phyloP scores from a whole-genome alignment of 2,329 filamentous ascomycete species.

The Aspergillus piperis region DNA sequence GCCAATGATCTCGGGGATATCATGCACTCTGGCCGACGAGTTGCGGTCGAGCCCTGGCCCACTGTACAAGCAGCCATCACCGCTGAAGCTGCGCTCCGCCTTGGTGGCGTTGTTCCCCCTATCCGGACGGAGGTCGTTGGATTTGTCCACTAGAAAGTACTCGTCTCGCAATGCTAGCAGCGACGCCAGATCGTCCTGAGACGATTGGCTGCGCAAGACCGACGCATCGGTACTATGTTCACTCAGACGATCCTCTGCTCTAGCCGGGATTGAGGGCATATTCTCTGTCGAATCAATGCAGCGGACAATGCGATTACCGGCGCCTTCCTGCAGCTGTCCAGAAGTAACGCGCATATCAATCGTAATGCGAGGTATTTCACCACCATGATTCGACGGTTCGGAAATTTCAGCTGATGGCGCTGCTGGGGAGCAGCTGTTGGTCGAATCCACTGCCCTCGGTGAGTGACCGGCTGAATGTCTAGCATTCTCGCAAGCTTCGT shows the following conservation, averaged over 20 bases:
- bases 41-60: slow-evolving; percentile 23
- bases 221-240: slow-evolving; percentile 22
- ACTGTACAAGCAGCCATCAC: slow-evolving; percentile 25
- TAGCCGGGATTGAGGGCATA: background rate
- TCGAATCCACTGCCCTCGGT: background rate
- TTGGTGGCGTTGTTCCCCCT: slow-evolving; percentile 29
- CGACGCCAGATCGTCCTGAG: slow-evolving; percentile 21
- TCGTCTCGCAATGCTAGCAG: slow-evolving; percentile 25
- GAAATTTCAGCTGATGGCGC: background rate
- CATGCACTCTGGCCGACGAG: slow-evolving; percentile 18
- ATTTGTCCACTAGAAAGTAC: slow-evolving; percentile 34
- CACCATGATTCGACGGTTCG: background rate
- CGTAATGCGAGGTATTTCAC: background rate
- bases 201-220: slow-evolving; percentile 13
- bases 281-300: background rate
- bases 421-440: background rate
- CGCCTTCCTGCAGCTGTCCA: background rate
- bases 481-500: background rate
- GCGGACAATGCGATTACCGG: background rate
- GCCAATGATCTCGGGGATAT: slow-evolving; percentile 23
- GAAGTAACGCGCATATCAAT: background rate
- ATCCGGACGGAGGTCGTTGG: slow-evolving; percentile 24
- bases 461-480: background rate
- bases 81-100: slow-evolving; percentile 14
- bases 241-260: slow-evolving; percentile 1